Base-by-base conservation (phyloP, 2,329 filamentous ascomycete genomes). In the Gnomoniopsis smithogilvyi region DNA sequence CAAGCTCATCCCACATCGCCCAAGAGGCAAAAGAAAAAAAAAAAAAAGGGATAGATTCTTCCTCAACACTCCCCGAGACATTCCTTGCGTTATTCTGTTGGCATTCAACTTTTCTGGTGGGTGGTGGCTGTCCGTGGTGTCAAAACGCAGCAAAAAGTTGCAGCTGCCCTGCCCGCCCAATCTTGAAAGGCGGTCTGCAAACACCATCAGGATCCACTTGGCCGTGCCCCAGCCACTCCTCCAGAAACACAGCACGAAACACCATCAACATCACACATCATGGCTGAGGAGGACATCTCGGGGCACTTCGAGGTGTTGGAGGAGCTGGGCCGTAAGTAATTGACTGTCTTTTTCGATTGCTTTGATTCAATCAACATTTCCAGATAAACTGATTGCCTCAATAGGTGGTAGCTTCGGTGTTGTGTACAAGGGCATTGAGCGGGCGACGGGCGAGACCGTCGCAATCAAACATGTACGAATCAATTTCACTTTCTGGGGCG, bases 341-440 rank as follows among this genome's bases (percentile, higher is more conserved):
- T 51, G 36, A 26, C 33, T 30, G 34, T 15, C 24, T 46, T 19
- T 34, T 22, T 36, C 10, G 34, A 19, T 38, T 50, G 26, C 24
- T 8, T 33, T 10, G 12, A 33, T 6, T 34, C 21, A 56, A 50
- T 34, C 24, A 50, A 34, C 21, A 55, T 38, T 45, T 49, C 41
- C 55, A 56, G 58, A 43, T 46, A 22, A 47, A 30, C 48, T 45
- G 50, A 52, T 47, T 61, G 52, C 36, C 17, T 24, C 46, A 61
- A 47, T 68, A 96, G 92, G 91, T 74, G 94, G 94, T 60, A 97
- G 93, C 73, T 99, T 99, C 73, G 95, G 95, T 58, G 87, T 94
- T 48, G 95, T 99, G 34, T 99, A 96, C 82, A 97, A 97, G 74
- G 95, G 92, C 53, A 93, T 97, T 69, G 92, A 98, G 69, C 91